A percentile compares a stretch with the other conserved stretches of the same genome.
Conservation (phyloP, 2,329 filamentous ascomycete genomes). For the Clonostachys rhizophaga region DNA sequence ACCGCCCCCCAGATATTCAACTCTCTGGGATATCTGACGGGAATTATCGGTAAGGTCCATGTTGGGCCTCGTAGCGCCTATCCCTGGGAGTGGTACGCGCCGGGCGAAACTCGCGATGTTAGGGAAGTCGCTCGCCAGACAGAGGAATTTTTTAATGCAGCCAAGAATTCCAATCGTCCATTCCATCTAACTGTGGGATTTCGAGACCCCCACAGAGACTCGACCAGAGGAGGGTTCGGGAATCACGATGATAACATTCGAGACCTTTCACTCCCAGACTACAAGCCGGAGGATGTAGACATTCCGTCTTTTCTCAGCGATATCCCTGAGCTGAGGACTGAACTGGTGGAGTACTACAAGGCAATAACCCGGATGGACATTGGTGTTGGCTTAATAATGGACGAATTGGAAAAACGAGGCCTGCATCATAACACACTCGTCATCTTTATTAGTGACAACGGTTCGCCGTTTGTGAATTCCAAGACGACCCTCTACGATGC, state of each 20-base stretch:
- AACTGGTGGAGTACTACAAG: constrained; percentile 35
- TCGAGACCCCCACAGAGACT: constrained; percentile 39
- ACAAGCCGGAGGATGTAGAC: constrained; percentile 23
- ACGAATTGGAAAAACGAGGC: constrained; percentile 20
- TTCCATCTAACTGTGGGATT: constrained; percentile 42
- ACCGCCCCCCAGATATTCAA: constrained; percentile 31
- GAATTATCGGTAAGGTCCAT: constrained; percentile 42
- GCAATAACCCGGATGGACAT: constrained; percentile 33
- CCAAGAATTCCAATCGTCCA: constrained; percentile 18
- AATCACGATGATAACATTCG: constrained; percentile 17
- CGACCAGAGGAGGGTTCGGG: constrained; percentile 32
- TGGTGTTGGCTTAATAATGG: constrained; percentile 32
- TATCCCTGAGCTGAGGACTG: constrained; percentile 28
- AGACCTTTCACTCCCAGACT: constrained; percentile 4
- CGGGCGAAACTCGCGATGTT: constrained; percentile 37
- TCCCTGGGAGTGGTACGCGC: constrained; percentile 32
- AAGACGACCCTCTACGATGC: constrained; percentile 45
- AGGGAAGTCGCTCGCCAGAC: constrained; percentile 28
- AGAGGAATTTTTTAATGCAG: constrained; percentile 26
- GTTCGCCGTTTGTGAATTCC: constrained; percentile 43
- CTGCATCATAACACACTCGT: constrained; percentile 31
- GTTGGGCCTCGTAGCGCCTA: constrained; percentile 33
- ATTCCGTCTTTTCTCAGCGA: constrained; percentile 35
- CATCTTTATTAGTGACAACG: constrained; percentile 42
- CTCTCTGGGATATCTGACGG: constrained; percentile 33